Evolutionary conservation across 2,329 filamentous ascomycete species (phyloP), one percentile per base, ranked within the genome.

Genomic region (Metarhizium humberi): DNA sequence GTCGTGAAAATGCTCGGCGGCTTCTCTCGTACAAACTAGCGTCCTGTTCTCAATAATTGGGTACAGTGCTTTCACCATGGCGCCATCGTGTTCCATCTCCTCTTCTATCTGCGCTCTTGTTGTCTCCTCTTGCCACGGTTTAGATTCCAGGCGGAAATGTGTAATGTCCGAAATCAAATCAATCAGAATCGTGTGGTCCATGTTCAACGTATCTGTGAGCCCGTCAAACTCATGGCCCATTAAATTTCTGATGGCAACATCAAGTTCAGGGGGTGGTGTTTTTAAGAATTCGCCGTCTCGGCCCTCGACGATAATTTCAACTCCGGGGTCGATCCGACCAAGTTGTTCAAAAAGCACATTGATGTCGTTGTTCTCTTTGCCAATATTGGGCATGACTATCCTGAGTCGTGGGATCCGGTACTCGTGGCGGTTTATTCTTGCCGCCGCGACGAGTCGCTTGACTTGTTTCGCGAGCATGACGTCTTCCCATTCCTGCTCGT

Each of bases 121-220:
- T 3, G 65, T 66, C 13, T 55, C 57, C 3, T 63, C 64, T 48
- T 72, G 69, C 66, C 69, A 72, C 3, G 64, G 62, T 54, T 69
- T 61, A 0, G 67, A 64, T 18, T 66, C 58, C 6, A 73, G 68
- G 3, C 58, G 54, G 8, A 62, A 56, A 43, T 75, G 72, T 1
- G 71, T 74, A 13, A 73, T 63, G 52, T 75, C 72, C 1, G 72
- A 73, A 38, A 71, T 66, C 32, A 75, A 63, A 46, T 72, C 69
- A 45, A 74, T 68, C 14, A 75, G 67, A 45, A 73, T 66, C 6
- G 72, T 73, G 54, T 73, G 72, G 47, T 75, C 72, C 53, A 75
- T 62, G 56, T 74, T 75, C 20, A 75, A 55, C 4, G 68, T 71
- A 0, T 59, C 18, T 4, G 71, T 71, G 18, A 74, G 68, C 8